Percentiles rank a stretch among this genome's conserved stretches.
These are phyloP conservation scores for Elasticomyces elasticus DNA, from an alignment of 495 filamentous ascomycete genomes.

Conservation along the genomic window DNA sequence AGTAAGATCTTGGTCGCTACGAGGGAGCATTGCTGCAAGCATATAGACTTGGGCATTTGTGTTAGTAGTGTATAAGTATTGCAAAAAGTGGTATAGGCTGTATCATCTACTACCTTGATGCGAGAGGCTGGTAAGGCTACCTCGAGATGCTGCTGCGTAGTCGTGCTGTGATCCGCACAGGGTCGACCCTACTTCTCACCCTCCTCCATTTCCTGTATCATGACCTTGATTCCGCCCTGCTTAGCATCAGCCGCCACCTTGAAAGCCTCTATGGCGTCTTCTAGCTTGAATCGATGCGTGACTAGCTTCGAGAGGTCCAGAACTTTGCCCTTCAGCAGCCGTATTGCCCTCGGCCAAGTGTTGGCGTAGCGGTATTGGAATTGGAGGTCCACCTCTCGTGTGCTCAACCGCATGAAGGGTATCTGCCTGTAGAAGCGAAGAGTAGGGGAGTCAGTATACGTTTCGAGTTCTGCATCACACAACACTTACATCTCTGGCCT, in stretches of 20 bases:
- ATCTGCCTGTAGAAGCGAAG: no score
- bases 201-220: conserved; percentile 57
- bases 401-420: conserved; percentile 84
- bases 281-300: conserved; percentile 75
- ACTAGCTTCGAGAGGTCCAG: conserved; percentile 71
- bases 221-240: conserved; percentile 90
- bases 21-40: neutral
- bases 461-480: no score
- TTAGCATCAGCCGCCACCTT: conserved; percentile 75
- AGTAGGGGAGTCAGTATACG: no score
- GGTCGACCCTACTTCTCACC: conserved; percentile 14
- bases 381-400: conserved; percentile 83
- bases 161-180: neutral
- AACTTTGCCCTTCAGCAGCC: conserved; percentile 71
- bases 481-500: conserved; percentile 94
- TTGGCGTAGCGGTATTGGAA: conserved; percentile 95
- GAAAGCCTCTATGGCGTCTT: conserved; percentile 84
- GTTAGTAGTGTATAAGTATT: neutral
- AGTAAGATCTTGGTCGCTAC: conserved; percentile 1
- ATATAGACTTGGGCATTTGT: neutral
- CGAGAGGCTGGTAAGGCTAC: neutral
- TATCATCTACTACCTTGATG: neutral
- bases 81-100: neutral
- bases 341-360: conserved; percentile 88
- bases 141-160: neutral